Base-by-base conservation (phyloP, 2,329 filamentous ascomycete species). In the Curvularia verruculosa region DNA sequence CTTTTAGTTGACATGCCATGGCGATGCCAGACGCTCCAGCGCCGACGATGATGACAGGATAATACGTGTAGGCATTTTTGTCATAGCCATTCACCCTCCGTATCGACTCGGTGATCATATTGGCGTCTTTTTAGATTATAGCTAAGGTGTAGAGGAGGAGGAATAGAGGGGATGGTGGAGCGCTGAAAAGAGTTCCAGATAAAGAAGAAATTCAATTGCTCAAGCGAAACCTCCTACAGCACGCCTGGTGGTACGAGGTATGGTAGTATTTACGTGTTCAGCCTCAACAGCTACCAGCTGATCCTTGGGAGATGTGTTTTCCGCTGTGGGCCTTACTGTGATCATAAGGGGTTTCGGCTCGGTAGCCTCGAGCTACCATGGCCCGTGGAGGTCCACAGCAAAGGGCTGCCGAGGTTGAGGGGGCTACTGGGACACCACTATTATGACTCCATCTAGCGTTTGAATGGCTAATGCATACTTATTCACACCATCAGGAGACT, bases 1-100 rank as follows among this genome's bases (percentile, higher is more conserved):
- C 76, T 64, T 85, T 84, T 49, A 89, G 71, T 23, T 83, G 82
- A 40, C 83, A 85, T 7, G 83, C 86, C 66, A 87, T 82, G 2
- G 83, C 84, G 53, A 89, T 86, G 19, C 82, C 87, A 0, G 85
- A 86, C 64, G 86, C 83, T 12, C 87, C 87, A 1, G 84, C 82
- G 26, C 87, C 87, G 37, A 89, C 81, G 63, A 87, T 83, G 49
- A 83, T 69, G 50, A 86, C 78, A 1, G 82, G 83, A 55, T 75
- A 76, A 61, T 78, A 78, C 2, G 74, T 78, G 60, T 77, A 77
- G 2, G 74, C 75, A 72, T 77, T 50, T 15, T 75, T 62, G 31
- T 69, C 65, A 57, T 78, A 78, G 18, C 75, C 76, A 45, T 77
- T 71, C 7, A 75, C 72, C 19, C 74, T 66, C 46, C 68, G 70